Percentiles rank a stretch among this genome's conserved stretches.
These are phyloP conservation scores for Suillus ampliporus DNA, from an alignment of 768 basidiomycete species.

Conservation along the genomic window DNA sequence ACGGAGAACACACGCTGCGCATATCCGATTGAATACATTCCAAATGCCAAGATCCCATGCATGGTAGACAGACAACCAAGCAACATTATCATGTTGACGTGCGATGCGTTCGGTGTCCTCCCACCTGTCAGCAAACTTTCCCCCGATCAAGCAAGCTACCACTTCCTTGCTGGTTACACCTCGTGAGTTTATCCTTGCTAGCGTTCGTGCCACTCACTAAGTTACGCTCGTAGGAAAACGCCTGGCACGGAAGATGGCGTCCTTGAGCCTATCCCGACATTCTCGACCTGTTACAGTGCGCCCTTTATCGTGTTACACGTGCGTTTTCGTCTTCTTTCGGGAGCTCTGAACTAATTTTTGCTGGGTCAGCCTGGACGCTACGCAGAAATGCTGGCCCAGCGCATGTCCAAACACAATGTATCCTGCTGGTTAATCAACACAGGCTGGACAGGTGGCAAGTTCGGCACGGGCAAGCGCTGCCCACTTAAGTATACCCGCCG, in stretches of 20 bases:
- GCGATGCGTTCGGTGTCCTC: conserved; percentile 97
- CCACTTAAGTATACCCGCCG: conserved; percentile 93
- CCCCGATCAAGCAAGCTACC: conserved; percentile 95
- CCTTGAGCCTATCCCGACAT: conserved; percentile 97
- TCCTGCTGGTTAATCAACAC: conserved; percentile 99
- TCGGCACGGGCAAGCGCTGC: conserved; percentile 91
- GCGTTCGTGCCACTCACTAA: conserved; percentile 21
- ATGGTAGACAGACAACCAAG: conserved; percentile 84
- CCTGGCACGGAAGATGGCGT: conserved; percentile 99
- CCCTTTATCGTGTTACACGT: conserved; percentile 98
- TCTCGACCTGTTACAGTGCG: conserved; percentile 98
- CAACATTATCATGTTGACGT: conserved; percentile 97
- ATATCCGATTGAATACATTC: conserved; percentile 97
- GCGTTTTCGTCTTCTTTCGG: conserved; percentile 29
- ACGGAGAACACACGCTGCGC: conserved; percentile 99
- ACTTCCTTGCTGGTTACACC: conserved; percentile 96
- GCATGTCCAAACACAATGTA: conserved; percentile 88
- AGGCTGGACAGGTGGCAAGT: conserved; percentile 95
- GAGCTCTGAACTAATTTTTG: conserved; percentile 11
- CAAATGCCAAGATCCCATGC: conserved; percentile 95
- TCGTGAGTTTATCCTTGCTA: conserved; percentile 55
- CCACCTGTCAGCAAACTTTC: conserved; percentile 94
- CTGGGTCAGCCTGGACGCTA: conserved; percentile 79
- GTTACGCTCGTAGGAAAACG: conserved; percentile 69
- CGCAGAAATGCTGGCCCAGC: conserved; percentile 94